A percentile compares a stretch with the other conserved stretches of the same genome.
Evolutionary conservation across 176 grass and related monocot species (phyloP).

Genomic region (Oryza glaberrima): DNA sequence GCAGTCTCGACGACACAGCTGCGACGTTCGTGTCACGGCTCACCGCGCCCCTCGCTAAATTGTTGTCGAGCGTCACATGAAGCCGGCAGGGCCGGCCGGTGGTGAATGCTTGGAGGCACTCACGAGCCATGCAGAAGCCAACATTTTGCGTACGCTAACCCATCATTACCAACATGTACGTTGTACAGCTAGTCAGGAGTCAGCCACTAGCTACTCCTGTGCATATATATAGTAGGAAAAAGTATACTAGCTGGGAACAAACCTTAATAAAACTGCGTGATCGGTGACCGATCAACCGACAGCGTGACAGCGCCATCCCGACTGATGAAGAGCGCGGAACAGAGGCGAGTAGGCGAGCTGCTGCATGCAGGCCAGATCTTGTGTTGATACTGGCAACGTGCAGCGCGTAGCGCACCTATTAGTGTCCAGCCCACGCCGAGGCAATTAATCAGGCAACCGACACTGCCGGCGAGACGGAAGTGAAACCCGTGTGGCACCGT

Average conservation of each 20-base stretch:
- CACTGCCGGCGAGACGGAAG: neutral
- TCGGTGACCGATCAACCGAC: constrained; percentile 37
- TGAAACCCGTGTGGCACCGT: neutral
- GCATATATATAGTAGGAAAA: neutral
- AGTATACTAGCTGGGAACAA: neutral
- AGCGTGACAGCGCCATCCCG: neutral
- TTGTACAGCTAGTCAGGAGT: neutral
- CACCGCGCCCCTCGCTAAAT: neutral
- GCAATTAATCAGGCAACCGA: constrained; percentile 10
- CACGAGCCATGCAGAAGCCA: neutral
- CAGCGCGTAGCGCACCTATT: neutral
- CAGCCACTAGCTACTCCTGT: neutral
- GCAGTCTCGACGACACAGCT: neutral
- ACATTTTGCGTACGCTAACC: neutral
- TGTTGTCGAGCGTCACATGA: neutral
- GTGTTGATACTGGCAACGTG: neutral
- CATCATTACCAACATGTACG: neutral
- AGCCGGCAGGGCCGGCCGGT: neutral
- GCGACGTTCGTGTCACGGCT: constrained; percentile 14
- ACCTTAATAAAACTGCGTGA: neutral
- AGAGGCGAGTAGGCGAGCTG: neutral
- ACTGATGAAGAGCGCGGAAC: neutral
- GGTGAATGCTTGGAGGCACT: neutral
- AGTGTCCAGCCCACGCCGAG: neutral
- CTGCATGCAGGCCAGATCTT: neutral